These are phyloP conservation scores for Daucus carota DNA, from an alignment of 129 eudicot genomes.

Conservation along the genomic window DH1_v3.0 NC_030383.2:46957001-46957500, in stretches of 20 bases:
- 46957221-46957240: slow-evolving; percentile 28
- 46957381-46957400: slow-evolving; percentile 65
- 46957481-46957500: slow-evolving; percentile 71
- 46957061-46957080: slow-evolving; percentile 14
- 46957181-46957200: not conserved
- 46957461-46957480: slow-evolving; percentile 82
- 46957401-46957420: slow-evolving; percentile 70
- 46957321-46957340: slow-evolving; percentile 20
- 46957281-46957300: slow-evolving; percentile 31
- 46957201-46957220: not conserved
- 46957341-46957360: slow-evolving; percentile 21
- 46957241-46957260: slow-evolving; percentile 52
- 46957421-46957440: slow-evolving; percentile 63
- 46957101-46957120: slow-evolving; percentile 11
- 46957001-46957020: slow-evolving; percentile 34
- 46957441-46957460: slow-evolving; percentile 47
- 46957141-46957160: slow-evolving; percentile 29
- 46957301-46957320: slow-evolving; percentile 23
- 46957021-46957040: slow-evolving; percentile 34
- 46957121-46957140: slow-evolving; percentile 5
- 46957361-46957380: slow-evolving; percentile 48
- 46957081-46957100: slow-evolving; percentile 20
- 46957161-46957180: slow-evolving; percentile 8
- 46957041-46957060: slow-evolving; percentile 25
- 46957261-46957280: slow-evolving; percentile 62